Evolutionary conservation across 1,284 basidiomycete genomes (phyloP).

Genomic region (Vanrija sp.): DNA sequence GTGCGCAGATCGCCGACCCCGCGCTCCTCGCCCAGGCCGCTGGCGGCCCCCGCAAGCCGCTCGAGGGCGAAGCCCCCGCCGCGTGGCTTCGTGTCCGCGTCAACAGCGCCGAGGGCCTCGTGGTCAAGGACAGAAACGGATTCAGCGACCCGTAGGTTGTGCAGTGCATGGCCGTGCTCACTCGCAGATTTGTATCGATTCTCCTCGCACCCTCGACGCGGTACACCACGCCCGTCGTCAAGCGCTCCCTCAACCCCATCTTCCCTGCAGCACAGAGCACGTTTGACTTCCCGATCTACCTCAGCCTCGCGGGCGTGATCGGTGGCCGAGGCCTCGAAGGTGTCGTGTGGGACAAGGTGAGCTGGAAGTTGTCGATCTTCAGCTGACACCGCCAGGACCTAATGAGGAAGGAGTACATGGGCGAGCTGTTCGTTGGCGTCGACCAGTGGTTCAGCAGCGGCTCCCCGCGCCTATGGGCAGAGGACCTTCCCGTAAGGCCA

Average conservation of each 20-base stretch:
- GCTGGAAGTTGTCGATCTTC: conserved; percentile 18
- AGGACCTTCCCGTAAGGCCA: conserved; percentile 36
- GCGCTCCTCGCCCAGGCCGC: conserved; percentile 34
- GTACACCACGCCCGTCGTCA: conserved; percentile 74
- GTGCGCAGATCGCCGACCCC: conserved; percentile 18
- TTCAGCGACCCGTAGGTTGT: conserved; percentile 46
- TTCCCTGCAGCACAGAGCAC: conserved; percentile 71
- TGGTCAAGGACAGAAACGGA: conserved; percentile 54
- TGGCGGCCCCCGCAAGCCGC: conserved; percentile 39
- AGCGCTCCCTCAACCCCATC: conserved; percentile 70
- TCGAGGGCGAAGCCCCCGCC: conserved; percentile 47
- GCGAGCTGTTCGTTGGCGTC: conserved; percentile 72
- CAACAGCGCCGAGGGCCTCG: conserved; percentile 48
- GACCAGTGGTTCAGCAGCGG: conserved; percentile 72
- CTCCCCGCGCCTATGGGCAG: conserved; percentile 36
- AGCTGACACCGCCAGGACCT: conserved; percentile 46
- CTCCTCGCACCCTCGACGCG: conserved; percentile 61
- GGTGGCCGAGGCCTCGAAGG: conserved; percentile 68
- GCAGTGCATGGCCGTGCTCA: conserved; percentile 66
- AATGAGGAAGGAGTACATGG: conserved; percentile 86
- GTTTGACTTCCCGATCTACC: conserved; percentile 79
- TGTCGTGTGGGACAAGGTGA: conserved; percentile 90
- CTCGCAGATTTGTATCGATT: conserved; percentile 67
- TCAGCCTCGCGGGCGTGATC: conserved; percentile 66
- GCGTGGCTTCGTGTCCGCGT: conserved; percentile 49